These are phyloP conservation scores for Phytophthora ramorum DNA, from an alignment of 352 stramenopile species.

Conservation along the genomic window DNA sequence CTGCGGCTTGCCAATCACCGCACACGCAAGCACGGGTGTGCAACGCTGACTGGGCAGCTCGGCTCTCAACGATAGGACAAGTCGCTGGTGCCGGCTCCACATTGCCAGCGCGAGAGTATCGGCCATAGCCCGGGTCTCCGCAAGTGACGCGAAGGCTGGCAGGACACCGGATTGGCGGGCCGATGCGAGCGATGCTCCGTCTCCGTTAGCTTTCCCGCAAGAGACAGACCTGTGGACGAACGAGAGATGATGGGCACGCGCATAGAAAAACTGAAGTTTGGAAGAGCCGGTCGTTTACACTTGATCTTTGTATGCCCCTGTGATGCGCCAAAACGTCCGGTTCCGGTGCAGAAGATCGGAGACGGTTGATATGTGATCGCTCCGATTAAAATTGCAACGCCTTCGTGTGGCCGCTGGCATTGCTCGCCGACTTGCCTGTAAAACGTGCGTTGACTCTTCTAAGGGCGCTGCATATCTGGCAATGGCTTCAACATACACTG, in stretches of 20 bases:
- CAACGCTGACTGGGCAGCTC: conserved; percentile 29
- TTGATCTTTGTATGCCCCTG: conserved; percentile 15
- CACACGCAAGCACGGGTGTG: conserved; percentile 28
- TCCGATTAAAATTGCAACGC: background rate
- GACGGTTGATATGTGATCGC: background rate
- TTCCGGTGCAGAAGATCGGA: conserved; percentile 22
- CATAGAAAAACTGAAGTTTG: conserved; percentile 17
- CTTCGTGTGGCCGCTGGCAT: background rate
- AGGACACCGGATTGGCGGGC: conserved; percentile 34
- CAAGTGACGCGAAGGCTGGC: conserved; percentile 23
- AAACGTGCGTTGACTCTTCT: background rate
- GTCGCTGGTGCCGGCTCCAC: conserved; percentile 22
- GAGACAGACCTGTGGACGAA: conserved; percentile 40
- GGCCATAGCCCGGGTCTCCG: conserved; percentile 19
- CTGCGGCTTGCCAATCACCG: conserved; percentile 24
- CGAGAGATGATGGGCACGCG: conserved; percentile 22
- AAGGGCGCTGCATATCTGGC: background rate
- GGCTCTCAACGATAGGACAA: conserved; percentile 20
- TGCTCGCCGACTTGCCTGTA: background rate
- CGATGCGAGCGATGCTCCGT: conserved; percentile 14
- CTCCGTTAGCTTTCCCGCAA: conserved; percentile 25
- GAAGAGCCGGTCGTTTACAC: background rate
- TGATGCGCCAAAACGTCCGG: conserved; percentile 13
- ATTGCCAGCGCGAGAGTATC: conserved; percentile 21
- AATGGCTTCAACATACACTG: background rate